Evolutionary conservation across 768 basidiomycete species (phyloP), one percentile per base, ranked within the genome.

Genomic region (Tylopilus rubrobrunneus): DNA sequence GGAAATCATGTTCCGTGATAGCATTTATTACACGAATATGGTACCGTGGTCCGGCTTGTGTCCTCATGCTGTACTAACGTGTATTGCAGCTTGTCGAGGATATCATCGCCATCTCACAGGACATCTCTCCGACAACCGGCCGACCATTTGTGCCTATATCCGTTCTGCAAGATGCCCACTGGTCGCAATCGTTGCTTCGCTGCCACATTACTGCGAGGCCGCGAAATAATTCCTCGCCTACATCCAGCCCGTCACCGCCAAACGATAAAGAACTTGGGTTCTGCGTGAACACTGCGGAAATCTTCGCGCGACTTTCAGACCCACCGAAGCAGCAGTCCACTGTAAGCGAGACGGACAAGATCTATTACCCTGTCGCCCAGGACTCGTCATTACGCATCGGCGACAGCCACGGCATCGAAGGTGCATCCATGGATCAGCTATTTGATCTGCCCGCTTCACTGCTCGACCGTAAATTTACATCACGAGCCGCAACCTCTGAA

Each of bases 11-110:
- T 96, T 98, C 64, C 71, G 77, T 40, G 72, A 81, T 25, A 88
- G 88, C 10, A 90, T 96, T 7, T 87, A 92, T 68, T 96, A 95
- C 66, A 73, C 79, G 5, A 91, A 94, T 64, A 89, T 96, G 88
- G 92, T 91, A 56, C 45, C 77, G 28, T 33, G 7, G 34, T 48
- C 37, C 29, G 36, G 28, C 25, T 12, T 27, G n/a, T 19, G 1
- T 25, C 28, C 11, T 41, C 12, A 14, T 9, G 2, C 43, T 36
- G 36, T 34, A 15, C 44, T 64, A 6, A 62, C 37, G 21, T 11
- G 12, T 48, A 40, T 36, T 45, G n/a, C 63, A 94, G 92, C 72
- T 80, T 12, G 82, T 89, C 64, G 92, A 94, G 25, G 89, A 94
- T 65, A 75, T 96, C 29, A 81, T 89, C 39, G 64, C 71, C 19